Percentiles rank a stretch among this genome's conserved stretches.
These are phyloP conservation scores for Oxyria digyna DNA, from an alignment of 148 eudicot genomes.

Conservation along the genomic window DNA sequence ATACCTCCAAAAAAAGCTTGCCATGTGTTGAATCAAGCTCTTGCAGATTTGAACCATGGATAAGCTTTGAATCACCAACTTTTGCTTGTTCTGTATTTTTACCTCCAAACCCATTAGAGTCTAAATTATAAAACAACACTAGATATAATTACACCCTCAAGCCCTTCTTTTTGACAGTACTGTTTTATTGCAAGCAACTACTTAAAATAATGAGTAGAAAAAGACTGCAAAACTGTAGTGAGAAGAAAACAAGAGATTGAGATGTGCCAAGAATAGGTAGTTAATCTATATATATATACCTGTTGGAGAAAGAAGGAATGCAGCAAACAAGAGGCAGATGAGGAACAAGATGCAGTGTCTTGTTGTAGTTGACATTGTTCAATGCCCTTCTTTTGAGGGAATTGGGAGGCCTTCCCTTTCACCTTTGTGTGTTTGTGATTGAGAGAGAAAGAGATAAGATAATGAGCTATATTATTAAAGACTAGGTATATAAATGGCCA, in stretches of 20 bases:
- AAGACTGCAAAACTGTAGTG: background rate
- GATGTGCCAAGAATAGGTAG: background rate
- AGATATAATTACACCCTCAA: background rate
- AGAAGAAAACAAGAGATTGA: background rate
- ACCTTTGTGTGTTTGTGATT: background rate
- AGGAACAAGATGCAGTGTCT: background rate
- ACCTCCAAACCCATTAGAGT: background rate
- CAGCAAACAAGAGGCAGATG: background rate
- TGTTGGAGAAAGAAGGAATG: slow-evolving; percentile 12
- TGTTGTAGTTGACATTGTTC: slow-evolving; percentile 8
- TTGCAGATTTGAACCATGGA: background rate
- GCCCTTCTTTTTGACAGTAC: background rate
- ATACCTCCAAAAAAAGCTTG: background rate
- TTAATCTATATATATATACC: background rate
- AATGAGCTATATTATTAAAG: too few relatives aligned
- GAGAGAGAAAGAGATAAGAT: background rate
- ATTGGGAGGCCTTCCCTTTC: background rate
- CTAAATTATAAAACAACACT: background rate
- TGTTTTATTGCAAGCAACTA: background rate
- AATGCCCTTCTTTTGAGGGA: slow-evolving; percentile 9
- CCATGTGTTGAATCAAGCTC: background rate
- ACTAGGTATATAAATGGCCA: background rate
- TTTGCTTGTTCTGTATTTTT: background rate
- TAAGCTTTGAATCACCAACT: background rate
- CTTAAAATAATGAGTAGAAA: too few relatives aligned